These are phyloP conservation scores for Pythium vanterpoolii DNA, from an alignment of 352 stramenopile species.

Conservation along the genomic window DNA sequence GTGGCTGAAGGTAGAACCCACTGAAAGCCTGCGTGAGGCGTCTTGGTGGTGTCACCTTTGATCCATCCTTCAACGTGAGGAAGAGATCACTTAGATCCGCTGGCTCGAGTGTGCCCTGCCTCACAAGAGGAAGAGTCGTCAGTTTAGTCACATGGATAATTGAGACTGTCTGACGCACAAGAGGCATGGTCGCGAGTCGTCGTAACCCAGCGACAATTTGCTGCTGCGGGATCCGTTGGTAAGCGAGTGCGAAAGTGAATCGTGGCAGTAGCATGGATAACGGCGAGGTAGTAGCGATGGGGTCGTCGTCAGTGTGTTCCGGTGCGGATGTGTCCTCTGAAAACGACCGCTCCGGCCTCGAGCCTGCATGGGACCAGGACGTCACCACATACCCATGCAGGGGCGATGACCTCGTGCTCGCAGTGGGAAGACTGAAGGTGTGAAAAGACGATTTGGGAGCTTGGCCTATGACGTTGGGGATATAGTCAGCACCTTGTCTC, in stretches of 20 bases:
- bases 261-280: background rate
- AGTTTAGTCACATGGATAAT: background rate
- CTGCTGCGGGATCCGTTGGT: background rate
- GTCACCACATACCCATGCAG: conserved; percentile 43
- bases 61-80: background rate
- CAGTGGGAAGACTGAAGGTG: conserved; percentile 37
- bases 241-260: conserved; percentile 9
- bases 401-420: background rate
- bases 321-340: background rate
- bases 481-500: background rate
- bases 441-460: conserved; percentile 32
- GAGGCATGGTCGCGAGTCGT: background rate
- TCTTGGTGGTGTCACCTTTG: background rate
- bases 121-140: background rate
- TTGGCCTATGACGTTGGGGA: conserved; percentile 1
- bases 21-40: conserved; percentile 30
- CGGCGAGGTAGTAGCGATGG: background rate
- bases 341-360: background rate
- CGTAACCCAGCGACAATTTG: background rate
- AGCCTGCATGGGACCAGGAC: conserved; percentile 19
- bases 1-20: conserved; percentile 33
- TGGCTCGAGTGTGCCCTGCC: background rate
- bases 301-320: background rate
- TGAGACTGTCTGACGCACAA: background rate
- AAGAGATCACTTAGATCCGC: background rate